Evolutionary conservation across 768 basidiomycete genomes (phyloP).

Genomic region (Tricholoma matsutake): DNA sequence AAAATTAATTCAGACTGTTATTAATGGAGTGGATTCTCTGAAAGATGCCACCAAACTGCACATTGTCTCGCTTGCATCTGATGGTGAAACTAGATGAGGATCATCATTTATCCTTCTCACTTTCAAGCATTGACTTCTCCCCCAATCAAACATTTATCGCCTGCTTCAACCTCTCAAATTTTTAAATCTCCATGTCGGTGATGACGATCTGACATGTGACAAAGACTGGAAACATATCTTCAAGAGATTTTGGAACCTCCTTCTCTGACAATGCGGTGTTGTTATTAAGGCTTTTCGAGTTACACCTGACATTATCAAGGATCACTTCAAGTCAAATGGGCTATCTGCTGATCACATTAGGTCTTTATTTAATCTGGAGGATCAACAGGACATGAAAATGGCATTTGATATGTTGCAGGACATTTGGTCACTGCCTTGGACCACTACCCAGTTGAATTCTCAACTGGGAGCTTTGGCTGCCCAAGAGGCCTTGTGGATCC

Average conservation of each 20-base stretch:
- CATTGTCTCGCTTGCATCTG: neutral
- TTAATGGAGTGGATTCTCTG: slow-evolving; percentile 10
- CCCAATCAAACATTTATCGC: slow-evolving; percentile 14
- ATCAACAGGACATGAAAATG: no score
- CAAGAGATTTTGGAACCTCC: slow-evolving; percentile 26
- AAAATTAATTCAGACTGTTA: slow-evolving; percentile 14
- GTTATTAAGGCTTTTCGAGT: slow-evolving; percentile 21
- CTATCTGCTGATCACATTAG: neutral
- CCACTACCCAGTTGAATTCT: no score
- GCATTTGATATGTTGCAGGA: no score
- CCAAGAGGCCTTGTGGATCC: no score
- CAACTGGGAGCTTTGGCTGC: no score
- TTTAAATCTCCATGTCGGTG: slow-evolving; percentile 29
- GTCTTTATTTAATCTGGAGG: no score
- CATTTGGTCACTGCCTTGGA: no score
- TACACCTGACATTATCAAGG: slow-evolving; percentile 18
- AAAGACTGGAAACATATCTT: slow-evolving; percentile 26
- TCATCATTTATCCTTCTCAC: neutral
- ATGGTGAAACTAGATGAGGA: neutral
- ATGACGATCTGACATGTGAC: slow-evolving; percentile 32
- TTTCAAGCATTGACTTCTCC: slow-evolving; percentile 3
- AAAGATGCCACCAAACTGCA: neutral
- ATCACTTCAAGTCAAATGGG: slow-evolving; percentile 19
- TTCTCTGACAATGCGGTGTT: slow-evolving; percentile 24
- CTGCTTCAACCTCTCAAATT: slow-evolving; percentile 14